These are phyloP conservation scores for Apocynum venetum DNA, from an alignment of 257 asterid species.

Conservation along the genomic window DNA sequence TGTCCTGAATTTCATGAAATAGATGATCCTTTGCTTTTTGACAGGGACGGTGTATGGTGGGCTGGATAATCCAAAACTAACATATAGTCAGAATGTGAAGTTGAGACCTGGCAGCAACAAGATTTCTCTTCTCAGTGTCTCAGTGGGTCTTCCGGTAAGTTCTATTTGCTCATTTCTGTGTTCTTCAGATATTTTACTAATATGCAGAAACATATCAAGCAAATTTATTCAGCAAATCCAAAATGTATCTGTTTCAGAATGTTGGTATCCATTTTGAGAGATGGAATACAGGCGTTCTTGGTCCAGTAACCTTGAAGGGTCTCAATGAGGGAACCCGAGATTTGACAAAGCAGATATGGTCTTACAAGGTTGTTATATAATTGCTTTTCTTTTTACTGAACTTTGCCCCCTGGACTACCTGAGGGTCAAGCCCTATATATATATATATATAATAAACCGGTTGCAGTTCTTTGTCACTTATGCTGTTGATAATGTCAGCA, in stretches of 20 bases:
- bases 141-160: constrained; percentile 88
- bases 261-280: constrained; percentile 75
- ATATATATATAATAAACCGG: neutral
- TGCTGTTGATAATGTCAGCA: neutral
- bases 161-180: constrained; percentile 6
- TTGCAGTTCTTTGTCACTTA: neutral
- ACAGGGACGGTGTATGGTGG: constrained; percentile 61
- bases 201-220: neutral
- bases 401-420: neutral
- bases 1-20: neutral
- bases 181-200: neutral
- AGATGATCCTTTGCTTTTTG: neutral
- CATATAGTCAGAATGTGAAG: constrained; percentile 46
- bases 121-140: constrained; percentile 74
- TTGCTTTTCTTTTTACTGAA: neutral
- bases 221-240: neutral
- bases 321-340: constrained; percentile 75
- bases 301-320: constrained; percentile 73
- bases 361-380: constrained; percentile 53
- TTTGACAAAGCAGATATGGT: constrained; percentile 79
- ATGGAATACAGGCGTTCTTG: constrained; percentile 82
- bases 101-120: constrained; percentile 72
- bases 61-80: constrained; percentile 57
- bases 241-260: constrained; percentile 43
- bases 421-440: neutral